Evolutionary conservation across 768 basidiomycete genomes (phyloP).

Genomic region (Russula sp.): DNA sequence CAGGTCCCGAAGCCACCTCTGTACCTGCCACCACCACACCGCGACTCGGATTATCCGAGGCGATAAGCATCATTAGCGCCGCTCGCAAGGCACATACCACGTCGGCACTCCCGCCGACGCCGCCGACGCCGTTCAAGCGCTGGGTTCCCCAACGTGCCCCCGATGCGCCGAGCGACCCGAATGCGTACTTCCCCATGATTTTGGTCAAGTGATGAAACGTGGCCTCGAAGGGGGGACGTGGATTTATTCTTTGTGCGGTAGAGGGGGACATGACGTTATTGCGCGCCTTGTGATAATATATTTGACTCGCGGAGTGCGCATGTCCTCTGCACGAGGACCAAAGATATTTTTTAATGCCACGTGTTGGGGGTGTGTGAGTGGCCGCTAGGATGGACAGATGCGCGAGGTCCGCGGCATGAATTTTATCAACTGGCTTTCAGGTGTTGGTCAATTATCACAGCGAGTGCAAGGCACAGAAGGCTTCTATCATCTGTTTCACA

Average conservation of each 20-base stretch:
- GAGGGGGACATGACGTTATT: neutral
- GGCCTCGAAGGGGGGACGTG: constrained; percentile 29
- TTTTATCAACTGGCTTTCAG: neutral
- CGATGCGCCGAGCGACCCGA: constrained; percentile 76
- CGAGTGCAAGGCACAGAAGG: neutral
- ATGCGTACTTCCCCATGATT: constrained; percentile 81
- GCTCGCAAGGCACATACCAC: constrained; percentile 53
- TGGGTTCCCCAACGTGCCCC: constrained; percentile 71
- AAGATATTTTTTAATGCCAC: neutral
- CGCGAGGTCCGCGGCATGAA: constrained; percentile 18
- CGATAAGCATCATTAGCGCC: constrained; percentile 60
- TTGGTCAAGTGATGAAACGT: constrained; percentile 36
- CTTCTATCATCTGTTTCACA: neutral
- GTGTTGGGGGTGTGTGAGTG: neutral
- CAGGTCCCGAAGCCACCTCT: constrained; percentile 34
- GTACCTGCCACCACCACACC: constrained; percentile 43
- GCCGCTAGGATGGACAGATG: neutral
- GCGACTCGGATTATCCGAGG: constrained; percentile 59
- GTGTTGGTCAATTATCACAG: neutral
- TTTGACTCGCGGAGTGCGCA: neutral
- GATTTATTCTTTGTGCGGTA: neutral
- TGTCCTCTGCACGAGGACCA: neutral
- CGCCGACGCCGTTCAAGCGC: constrained; percentile 60
- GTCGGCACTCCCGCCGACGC: constrained; percentile 62
- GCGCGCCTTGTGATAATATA: neutral